A percentile compares a stretch with the other conserved stretches of the same genome.
phyloP scores from a whole-genome alignment of 352 stramenopile genomes.

The Pythium dissimile region DNA sequence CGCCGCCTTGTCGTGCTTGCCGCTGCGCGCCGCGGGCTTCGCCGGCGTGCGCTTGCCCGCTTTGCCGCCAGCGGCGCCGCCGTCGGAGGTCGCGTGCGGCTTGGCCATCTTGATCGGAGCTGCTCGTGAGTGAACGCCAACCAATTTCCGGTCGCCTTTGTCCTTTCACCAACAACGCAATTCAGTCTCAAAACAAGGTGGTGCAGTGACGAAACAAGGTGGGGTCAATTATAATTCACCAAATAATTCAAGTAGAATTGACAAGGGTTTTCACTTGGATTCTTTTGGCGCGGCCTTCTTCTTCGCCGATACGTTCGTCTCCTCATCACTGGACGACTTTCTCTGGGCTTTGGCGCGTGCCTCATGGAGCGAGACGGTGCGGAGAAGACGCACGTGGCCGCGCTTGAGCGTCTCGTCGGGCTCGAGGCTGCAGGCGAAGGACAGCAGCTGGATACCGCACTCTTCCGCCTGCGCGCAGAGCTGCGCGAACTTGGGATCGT shows the following conservation, averaged over 20 bases:
- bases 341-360: background rate
- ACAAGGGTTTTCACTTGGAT: background rate
- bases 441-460: slow-evolving; percentile 57
- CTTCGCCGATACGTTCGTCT: background rate
- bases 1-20: slow-evolving; percentile 2
- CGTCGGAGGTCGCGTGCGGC: slow-evolving; percentile 5
- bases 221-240: background rate
- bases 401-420: slow-evolving; percentile 31
- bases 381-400: slow-evolving; percentile 41
- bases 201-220: slow-evolving; percentile 1
- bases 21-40: slow-evolving; percentile 7
- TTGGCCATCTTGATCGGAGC: slow-evolving; percentile 21
- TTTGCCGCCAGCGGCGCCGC: background rate
- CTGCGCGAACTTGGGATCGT: slow-evolving; percentile 64
- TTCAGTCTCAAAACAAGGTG: slow-evolving; percentile 8
- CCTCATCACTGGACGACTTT: background rate
- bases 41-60: background rate
- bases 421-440: slow-evolving; percentile 52
- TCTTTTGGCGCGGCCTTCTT: background rate
- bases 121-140: slow-evolving; percentile 16
- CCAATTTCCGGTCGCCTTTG: slow-evolving; percentile 19
- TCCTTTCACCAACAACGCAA: slow-evolving; percentile 22
- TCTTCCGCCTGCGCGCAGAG: slow-evolving; percentile 48
- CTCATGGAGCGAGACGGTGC: slow-evolving; percentile 28
- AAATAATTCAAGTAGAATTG: background rate